Conservation (phyloP, 2,329 filamentous ascomycete genomes). For the Hymenoscyphus albidus region DNA sequence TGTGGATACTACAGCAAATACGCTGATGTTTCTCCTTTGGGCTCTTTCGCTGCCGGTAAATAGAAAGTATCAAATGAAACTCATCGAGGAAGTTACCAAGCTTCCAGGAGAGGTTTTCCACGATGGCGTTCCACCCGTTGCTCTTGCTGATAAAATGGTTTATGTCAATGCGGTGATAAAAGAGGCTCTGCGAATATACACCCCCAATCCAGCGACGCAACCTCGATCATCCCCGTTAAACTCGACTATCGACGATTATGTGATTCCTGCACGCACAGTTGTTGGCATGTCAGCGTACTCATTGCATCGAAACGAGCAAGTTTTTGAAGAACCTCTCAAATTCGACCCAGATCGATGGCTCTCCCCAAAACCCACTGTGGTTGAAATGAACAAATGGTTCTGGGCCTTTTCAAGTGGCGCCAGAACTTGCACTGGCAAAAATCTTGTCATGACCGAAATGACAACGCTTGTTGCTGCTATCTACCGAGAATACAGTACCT, state of each 20-base stretch:
- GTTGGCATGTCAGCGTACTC: constrained; percentile 50
- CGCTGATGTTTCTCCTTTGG: constrained; percentile 49
- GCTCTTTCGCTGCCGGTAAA: constrained; percentile 44
- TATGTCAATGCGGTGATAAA: too few species aligned
- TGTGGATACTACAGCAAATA: constrained; percentile 51
- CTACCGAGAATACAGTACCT: constrained; percentile 37
- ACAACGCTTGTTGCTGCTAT: too few species aligned
- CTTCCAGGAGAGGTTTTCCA: constrained; percentile 11
- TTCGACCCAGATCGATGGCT: constrained; percentile 54
- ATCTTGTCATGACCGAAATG: too few species aligned
- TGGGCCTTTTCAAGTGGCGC: too few species aligned
- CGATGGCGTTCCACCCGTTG: too few species aligned
- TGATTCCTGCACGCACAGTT: constrained; percentile 16
- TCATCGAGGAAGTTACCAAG: constrained; percentile 41
- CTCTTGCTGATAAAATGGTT: too few species aligned
- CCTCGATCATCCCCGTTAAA: too few species aligned
- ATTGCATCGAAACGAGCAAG: constrained; percentile 47
- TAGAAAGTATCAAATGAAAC: constrained; percentile 40
- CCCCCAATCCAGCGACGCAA: too few species aligned
- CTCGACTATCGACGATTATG: too few species aligned
- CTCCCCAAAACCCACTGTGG: constrained; percentile 16
- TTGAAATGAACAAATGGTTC: too few species aligned
- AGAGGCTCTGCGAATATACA: too few species aligned
- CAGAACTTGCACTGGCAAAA: too few species aligned
- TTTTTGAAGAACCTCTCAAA: constrained; percentile 45